A percentile compares a stretch with the other conserved stretches of the same genome.
Conservation (phyloP, 2,329 filamentous ascomycete species). For the Pseudocercospora fuligena region DNA sequence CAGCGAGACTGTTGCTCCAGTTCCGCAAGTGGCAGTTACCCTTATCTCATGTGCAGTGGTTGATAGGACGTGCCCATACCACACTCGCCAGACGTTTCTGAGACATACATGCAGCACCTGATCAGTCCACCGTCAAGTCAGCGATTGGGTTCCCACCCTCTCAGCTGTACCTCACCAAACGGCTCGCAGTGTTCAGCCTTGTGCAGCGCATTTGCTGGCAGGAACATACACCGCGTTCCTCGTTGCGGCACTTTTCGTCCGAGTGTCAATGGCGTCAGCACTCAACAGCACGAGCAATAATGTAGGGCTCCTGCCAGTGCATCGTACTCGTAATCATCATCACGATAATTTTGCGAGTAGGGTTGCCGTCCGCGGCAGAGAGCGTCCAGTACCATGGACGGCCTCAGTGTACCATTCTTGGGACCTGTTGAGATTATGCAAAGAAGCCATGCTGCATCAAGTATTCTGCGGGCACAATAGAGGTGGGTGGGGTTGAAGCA, state of each 20-base stretch:
- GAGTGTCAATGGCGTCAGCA: conserved; percentile 23
- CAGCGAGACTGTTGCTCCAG: neutral
- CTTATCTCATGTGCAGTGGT: conserved; percentile 2
- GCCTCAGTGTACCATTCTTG: neutral
- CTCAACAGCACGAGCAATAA: conserved; percentile 5
- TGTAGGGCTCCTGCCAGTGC: conserved; percentile 6
- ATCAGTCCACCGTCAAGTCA: conserved; percentile 10
- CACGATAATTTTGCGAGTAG: conserved; percentile 3
- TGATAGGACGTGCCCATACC: conserved; percentile 7
- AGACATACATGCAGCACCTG: conserved; percentile 13
- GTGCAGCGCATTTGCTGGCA: conserved; percentile 11
- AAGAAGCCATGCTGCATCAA: conserved; percentile 6
- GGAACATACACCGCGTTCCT: conserved; percentile 9
- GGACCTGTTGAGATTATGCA: conserved; percentile 8
- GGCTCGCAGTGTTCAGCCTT: neutral
- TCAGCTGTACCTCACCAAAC: neutral
- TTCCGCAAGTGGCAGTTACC: conserved; percentile 11
- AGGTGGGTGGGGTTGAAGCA: conserved; percentile 6
- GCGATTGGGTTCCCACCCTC: conserved; percentile 2
- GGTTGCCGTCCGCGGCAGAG: conserved; percentile 14
- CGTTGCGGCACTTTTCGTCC: conserved; percentile 9
- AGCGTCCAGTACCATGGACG: conserved; percentile 5
- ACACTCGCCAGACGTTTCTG: conserved; percentile 6
- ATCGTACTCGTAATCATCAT: conserved; percentile 16
- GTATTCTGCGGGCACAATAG: neutral